phyloP scores from a whole-genome alignment of 805 yeast genomes.

The Starmerella geochares region DNA sequence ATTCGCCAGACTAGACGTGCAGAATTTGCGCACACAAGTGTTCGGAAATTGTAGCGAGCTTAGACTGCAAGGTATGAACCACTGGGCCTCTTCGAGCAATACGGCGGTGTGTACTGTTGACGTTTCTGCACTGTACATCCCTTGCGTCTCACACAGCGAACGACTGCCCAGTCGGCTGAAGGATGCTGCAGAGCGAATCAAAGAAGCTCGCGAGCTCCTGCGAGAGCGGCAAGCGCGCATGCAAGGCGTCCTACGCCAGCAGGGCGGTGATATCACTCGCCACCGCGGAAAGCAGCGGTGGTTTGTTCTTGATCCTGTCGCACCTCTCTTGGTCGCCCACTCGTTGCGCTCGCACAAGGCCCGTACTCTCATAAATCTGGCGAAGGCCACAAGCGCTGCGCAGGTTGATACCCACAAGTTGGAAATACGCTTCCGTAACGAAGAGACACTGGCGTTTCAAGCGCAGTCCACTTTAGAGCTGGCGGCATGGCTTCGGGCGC shows the following conservation, averaged over 20 bases:
- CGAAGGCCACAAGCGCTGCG: constrained; percentile 49
- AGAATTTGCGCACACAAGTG: constrained; percentile 38
- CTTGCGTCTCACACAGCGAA: constrained; percentile 43
- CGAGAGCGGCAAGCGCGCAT: constrained; percentile 29
- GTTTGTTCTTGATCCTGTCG: constrained; percentile 59
- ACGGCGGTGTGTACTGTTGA: constrained; percentile 35
- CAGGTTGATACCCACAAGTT: constrained; percentile 29
- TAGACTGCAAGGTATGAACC: constrained; percentile 24
- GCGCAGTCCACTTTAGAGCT: constrained; percentile 53
- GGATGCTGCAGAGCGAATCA: constrained; percentile 31
- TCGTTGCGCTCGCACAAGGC: constrained; percentile 59
- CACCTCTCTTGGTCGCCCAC: constrained; percentile 54
- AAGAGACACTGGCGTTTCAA: constrained; percentile 62
- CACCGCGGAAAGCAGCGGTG: constrained; percentile 56
- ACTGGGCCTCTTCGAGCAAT: constrained; percentile 10
- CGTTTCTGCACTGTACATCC: constrained; percentile 49
- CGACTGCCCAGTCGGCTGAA: constrained; percentile 48
- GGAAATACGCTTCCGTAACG: constrained; percentile 45
- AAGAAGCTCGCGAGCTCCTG: constrained; percentile 28
- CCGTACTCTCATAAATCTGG: constrained; percentile 63
- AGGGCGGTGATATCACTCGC: constrained; percentile 74
- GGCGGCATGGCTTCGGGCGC: constrained; percentile 44
- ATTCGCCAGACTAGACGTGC: constrained; percentile 37
- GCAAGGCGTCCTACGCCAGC: constrained; percentile 70
- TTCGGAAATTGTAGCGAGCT: constrained; percentile 41